Evolutionary conservation across 306 rosid genomes (phyloP).

Genomic region (Rosa rugosa): DNA sequence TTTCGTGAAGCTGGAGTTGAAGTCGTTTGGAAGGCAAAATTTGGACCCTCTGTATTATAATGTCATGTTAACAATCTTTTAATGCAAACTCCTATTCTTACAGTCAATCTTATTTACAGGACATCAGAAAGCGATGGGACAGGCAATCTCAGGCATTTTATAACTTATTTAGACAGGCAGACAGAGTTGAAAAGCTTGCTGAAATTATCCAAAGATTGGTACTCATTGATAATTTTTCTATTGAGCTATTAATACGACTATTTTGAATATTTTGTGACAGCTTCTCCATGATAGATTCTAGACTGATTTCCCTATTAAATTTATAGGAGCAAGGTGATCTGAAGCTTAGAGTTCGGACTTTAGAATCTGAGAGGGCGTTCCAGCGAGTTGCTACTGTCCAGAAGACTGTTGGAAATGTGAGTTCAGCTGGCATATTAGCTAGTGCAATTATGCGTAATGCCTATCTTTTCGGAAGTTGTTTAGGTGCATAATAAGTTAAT

Average conservation of each 20-base stretch:
- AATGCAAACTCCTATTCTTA: conserved; percentile 27
- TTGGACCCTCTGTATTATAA: conserved; percentile 14
- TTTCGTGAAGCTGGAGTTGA: conserved; percentile 98
- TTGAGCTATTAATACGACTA: conserved; percentile 17
- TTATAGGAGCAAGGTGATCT: conserved; percentile 98
- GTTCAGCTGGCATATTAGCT: conserved; percentile 38
- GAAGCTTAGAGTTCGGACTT: conserved; percentile 89
- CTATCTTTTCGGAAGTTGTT: background rate
- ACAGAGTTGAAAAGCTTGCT: conserved; percentile 92
- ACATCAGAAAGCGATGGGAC: conserved; percentile 81
- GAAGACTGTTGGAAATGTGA: conserved; percentile 87
- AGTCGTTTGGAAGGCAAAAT: conserved; percentile 75
- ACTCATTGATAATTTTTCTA: conserved; percentile 13
- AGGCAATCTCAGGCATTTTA: conserved; percentile 84
- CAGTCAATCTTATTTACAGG: conserved; percentile 53
- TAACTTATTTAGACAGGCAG: conserved; percentile 98
- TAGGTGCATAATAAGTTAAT: background rate
- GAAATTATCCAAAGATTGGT: conserved; percentile 82
- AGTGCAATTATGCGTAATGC: conserved; percentile 6
- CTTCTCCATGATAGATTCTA: conserved; percentile 25
- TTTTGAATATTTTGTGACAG: conserved; percentile 21
- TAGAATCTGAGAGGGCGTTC: conserved; percentile 98
- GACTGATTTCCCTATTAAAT: conserved; percentile 19
- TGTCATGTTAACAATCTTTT: conserved; percentile 23
- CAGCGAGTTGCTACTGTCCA: conserved; percentile 94